Base-by-base conservation (phyloP, 306 rosid genomes). In the Fragaria iinumae region DNA sequence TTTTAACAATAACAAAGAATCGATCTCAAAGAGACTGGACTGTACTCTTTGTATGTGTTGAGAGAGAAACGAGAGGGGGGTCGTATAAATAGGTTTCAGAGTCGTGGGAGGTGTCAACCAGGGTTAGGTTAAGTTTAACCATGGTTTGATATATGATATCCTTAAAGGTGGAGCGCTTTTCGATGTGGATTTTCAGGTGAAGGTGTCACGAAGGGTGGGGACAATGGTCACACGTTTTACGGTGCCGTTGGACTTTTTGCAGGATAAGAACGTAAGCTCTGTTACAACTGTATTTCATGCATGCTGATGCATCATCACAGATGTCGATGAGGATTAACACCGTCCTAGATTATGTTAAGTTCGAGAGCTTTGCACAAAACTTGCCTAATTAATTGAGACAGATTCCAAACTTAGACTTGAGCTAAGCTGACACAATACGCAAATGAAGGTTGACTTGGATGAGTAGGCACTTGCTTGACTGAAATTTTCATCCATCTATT, bases 21-120 rank as follows among this genome's bases (percentile, higher is more conserved):
- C 29, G 29, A 27, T 20, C n/a, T 53, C 62, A 4, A 38, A 56
- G 62, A 11, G 67, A 11, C 38, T 57, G 23, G 10, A 9, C 5
- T 1, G 29, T 55, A 32, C 34, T 3, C 34, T 29, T 29, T 23
- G 36, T 60, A 20, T 29, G 67, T 13, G 67, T 62, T n/a, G 34
- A 29, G n/a, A 62, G 67, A 62, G 68, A 14, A 11, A 17, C 43
- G 2, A 18, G 41, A 41, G 32, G 7, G 71, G 45, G 71, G 32
- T 41, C 52, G 71, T 67, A 67, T 67, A 67, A 67, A 36, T n/a
- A 67, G 71, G 71, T 39, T 67, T 39, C 32, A 39, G 8, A 5
- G 29, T 20, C 4, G 18, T 11, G 2, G 20, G 27, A 2, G 18
- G 8, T 4, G 10, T 67, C 20, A 41, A 67, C 52, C 5, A 12